Conservation (phyloP, 23 red algal genomes). For the Gracilariopsis chorda region DNA sequence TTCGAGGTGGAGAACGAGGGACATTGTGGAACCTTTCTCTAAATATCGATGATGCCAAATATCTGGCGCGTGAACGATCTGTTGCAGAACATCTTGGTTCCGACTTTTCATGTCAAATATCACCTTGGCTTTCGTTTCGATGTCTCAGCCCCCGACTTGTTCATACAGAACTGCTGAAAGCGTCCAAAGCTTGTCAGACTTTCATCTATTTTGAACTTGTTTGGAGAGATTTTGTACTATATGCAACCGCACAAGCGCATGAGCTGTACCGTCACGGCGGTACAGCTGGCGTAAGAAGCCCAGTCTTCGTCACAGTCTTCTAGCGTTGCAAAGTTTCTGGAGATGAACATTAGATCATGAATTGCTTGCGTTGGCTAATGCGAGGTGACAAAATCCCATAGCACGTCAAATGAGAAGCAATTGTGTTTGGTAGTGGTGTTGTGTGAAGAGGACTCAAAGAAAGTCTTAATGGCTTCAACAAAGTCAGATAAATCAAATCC, state of each 20-base stretch:
- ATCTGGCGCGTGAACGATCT: not conserved
- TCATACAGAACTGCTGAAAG: conserved; percentile 1
- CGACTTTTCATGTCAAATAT: conserved; percentile 84
- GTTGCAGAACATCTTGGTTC: conserved; percentile 57
- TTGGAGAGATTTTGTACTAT: conserved; percentile 94
- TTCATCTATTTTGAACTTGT: conserved; percentile 74
- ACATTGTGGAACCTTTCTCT: too few species aligned
- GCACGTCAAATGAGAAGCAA: not conserved
- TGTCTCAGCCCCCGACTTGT: conserved; percentile 80
- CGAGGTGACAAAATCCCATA: not conserved
- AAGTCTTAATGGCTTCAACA: not conserved
- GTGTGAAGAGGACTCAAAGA: not conserved
- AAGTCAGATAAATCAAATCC: not conserved
- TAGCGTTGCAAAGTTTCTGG: not conserved
- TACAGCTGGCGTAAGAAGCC: conserved; percentile 29
- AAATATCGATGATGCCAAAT: not conserved
- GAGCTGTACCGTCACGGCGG: conserved; percentile 37
- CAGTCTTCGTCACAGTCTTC: not conserved
- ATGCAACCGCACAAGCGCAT: conserved; percentile 52
- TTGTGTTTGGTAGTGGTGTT: not conserved
- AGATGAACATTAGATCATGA: not conserved
- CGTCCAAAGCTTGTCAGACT: not conserved
- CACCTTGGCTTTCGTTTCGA: conserved; percentile 84
- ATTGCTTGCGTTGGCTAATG: not conserved
- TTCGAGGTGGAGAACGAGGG: too few species aligned